phyloP scores from a whole-genome alignment of 192 early-diverging fungal species.

The Oehlia diaphana region DNA sequence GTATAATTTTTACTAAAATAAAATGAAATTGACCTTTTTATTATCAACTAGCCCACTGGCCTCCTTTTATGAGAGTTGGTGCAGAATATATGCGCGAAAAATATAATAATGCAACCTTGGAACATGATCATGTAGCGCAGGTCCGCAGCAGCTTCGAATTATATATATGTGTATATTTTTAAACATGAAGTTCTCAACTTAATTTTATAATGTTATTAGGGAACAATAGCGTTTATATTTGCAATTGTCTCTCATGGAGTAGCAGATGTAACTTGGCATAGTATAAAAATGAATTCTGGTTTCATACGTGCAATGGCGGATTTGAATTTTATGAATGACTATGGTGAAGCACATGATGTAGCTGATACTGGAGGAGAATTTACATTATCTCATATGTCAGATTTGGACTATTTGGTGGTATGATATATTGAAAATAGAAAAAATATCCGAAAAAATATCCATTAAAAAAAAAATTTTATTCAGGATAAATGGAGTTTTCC shows the following conservation, averaged over 20 bases:
- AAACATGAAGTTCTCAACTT: neutral
- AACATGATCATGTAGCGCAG: conserved; percentile 37
- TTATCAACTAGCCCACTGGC: conserved; percentile 66
- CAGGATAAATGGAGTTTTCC: conserved; percentile 61
- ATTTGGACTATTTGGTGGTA: conserved; percentile 22
- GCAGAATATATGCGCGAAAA: conserved; percentile 56
- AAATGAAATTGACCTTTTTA: neutral
- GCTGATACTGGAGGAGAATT: conserved; percentile 73
- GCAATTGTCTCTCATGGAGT: conserved; percentile 67
- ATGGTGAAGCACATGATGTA: conserved; percentile 47
- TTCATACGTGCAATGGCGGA: conserved; percentile 59
- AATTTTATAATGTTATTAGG: conserved; percentile 33
- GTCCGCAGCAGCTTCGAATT: conserved; percentile 14
- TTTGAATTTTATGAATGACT: conserved; percentile 51
- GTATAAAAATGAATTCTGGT: conserved; percentile 53
- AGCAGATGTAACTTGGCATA: conserved; percentile 72
- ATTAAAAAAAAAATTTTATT: neutral
- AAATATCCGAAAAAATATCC: no score
- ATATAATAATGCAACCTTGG: conserved; percentile 53
- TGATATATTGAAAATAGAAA: neutral
- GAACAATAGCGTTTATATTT: conserved; percentile 63
- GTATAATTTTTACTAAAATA: conserved; percentile 9
- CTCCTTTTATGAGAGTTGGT: conserved; percentile 57
- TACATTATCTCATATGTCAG: conserved; percentile 37
- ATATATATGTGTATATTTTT: neutral